A percentile compares a stretch with the other conserved stretches of the same genome.
These are phyloP conservation scores for Crucihimalaya himalaica DNA, from an alignment of 345 rosid species.

Conservation along the genomic window DNA sequence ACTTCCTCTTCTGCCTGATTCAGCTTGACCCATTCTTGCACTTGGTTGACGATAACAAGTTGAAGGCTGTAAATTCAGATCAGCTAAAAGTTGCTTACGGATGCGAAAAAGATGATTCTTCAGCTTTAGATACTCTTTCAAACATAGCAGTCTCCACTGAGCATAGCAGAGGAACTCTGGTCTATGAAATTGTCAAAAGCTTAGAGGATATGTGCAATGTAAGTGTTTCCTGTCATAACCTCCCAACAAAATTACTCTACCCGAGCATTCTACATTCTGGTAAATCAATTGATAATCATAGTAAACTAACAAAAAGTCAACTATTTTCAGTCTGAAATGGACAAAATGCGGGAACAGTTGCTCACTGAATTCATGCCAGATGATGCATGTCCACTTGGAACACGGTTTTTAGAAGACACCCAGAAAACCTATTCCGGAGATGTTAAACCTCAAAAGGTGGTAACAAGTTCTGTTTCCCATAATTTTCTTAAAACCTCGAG, in stretches of 20 bases:
- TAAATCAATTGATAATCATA: background rate
- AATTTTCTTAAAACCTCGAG: slow-evolving; percentile 21
- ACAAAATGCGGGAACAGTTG: slow-evolving; percentile 56
- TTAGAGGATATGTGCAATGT: slow-evolving; percentile 62
- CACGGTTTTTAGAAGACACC: slow-evolving; percentile 54
- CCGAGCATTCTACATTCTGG: background rate
- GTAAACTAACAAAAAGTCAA: slow-evolving; percentile 24
- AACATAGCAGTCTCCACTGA: slow-evolving; percentile 52
- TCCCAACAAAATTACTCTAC: slow-evolving; percentile 4
- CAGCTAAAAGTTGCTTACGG: slow-evolving; percentile 53
- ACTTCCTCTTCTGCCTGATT: slow-evolving; percentile 34
- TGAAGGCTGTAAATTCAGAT: slow-evolving; percentile 56
- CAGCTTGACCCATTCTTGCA: slow-evolving; percentile 85
- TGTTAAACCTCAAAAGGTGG: slow-evolving; percentile 46
- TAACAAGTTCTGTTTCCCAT: slow-evolving; percentile 30
- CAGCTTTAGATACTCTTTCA: slow-evolving; percentile 63
- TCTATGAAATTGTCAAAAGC: slow-evolving; percentile 69
- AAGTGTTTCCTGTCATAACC: slow-evolving; percentile 37
- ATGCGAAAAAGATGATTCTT: slow-evolving; percentile 67
- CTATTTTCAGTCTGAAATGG: slow-evolving; percentile 60
- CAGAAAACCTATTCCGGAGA: slow-evolving; percentile 41
- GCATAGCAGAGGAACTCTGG: slow-evolving; percentile 65
- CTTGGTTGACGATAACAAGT: slow-evolving; percentile 77
- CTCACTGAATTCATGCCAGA: slow-evolving; percentile 79
- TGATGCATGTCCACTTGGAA: slow-evolving; percentile 79